A percentile compares a stretch with the other conserved stretches of the same genome.
Evolutionary conservation across 768 basidiomycete species (phyloP).

Genomic region (Gloeophyllum trabeum): DNA sequence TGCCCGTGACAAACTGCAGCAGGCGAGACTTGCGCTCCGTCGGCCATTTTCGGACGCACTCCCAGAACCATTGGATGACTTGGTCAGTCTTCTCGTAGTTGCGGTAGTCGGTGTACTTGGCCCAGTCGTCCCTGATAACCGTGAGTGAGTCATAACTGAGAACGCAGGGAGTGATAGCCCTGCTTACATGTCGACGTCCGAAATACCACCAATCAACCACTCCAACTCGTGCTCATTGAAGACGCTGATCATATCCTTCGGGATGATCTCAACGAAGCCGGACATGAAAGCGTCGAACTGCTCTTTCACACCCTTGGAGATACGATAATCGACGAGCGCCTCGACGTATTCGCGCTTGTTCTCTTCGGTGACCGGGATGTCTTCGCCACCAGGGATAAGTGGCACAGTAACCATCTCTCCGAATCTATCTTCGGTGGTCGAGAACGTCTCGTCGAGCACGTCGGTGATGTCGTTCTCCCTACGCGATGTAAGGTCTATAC

Average conservation of each 20-base stretch:
- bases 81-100: conserved; percentile 80
- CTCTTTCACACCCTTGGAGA: conserved; percentile 67
- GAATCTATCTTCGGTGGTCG: conserved; percentile 62
- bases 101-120: conserved; percentile 88
- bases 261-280: conserved; percentile 77
- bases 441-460: conserved; percentile 64
- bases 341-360: conserved; percentile 78
- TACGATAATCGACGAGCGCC: conserved; percentile 72
- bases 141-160: not conserved
- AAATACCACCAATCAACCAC: conserved; percentile 82
- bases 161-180: not conserved
- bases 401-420: conserved; percentile 62
- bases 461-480: conserved; percentile 73
- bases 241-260: conserved; percentile 73
- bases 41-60: conserved; percentile 84
- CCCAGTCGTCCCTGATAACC: conserved; percentile 69
- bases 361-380: conserved; percentile 53
- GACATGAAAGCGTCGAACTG: conserved; percentile 83
- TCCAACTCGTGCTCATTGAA: conserved; percentile 90
- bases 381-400: conserved; percentile 49
- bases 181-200: conserved; percentile 28
- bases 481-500: too few relatives aligned
- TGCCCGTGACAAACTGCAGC: conserved; percentile 82
- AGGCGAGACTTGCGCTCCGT: conserved; percentile 80
- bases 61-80: conserved; percentile 95